phyloP scores from a whole-genome alignment of 768 basidiomycete species.

The Termitomyces heimii region DNA sequence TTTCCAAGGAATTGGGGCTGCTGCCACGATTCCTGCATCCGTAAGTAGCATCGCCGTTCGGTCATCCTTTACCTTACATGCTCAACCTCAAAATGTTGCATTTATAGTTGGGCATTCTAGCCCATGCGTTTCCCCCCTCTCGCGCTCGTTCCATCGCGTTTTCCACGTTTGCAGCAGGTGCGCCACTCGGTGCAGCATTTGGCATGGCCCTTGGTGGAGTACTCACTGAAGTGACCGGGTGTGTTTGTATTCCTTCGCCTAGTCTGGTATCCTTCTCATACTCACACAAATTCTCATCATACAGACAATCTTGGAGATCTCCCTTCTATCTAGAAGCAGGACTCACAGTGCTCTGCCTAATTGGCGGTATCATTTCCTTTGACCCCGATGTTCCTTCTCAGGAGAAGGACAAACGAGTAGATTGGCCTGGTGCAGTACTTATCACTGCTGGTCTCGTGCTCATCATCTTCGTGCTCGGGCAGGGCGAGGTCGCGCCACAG shows the following conservation, averaged over 20 bases:
- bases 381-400: constrained; percentile 47
- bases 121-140: constrained; percentile 66
- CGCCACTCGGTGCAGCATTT: constrained; percentile 72
- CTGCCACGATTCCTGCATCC: constrained; percentile 69
- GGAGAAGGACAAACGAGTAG: constrained; percentile 44
- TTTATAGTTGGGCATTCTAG: constrained; percentile 71
- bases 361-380: constrained; percentile 54
- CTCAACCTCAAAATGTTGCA: not conserved
- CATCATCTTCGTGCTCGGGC: constrained; percentile 63
- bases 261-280: not conserved
- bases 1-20: constrained; percentile 74
- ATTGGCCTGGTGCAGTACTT: constrained; percentile 72
- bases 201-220: constrained; percentile 71
- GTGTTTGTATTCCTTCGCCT: constrained; percentile 8
- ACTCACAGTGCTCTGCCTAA: constrained; percentile 42
- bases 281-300: not conserved
- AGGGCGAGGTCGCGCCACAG: constrained; percentile 49
- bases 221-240: constrained; percentile 50
- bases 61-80: not conserved
- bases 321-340: constrained; percentile 53
- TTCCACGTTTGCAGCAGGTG: constrained; percentile 79
- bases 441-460: constrained; percentile 58
- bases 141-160: constrained; percentile 70
- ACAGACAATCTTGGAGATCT: constrained; percentile 61
- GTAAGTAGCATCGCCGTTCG: constrained; percentile 30